These are phyloP conservation scores for Tuber umbilicatum DNA, from an alignment of 495 filamentous ascomycete species.

Conservation along the genomic window DNA sequence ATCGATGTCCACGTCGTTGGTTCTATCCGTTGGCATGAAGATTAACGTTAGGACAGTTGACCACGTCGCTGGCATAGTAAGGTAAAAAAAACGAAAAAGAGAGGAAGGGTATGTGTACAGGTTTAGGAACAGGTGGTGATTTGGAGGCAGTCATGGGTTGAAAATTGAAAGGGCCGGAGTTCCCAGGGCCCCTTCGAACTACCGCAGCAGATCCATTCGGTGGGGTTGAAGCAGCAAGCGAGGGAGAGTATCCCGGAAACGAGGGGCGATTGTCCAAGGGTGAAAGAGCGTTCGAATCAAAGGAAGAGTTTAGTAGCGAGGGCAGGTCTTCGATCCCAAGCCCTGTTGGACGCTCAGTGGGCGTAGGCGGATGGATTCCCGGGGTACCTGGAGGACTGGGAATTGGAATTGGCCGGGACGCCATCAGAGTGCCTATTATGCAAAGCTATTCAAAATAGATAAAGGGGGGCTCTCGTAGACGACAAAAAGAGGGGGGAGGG, in stretches of 20 bases:
- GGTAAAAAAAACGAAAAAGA: neutral
- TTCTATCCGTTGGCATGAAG: slow-evolving; percentile 56
- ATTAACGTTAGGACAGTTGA: slow-evolving; percentile 43
- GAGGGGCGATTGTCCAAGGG: slow-evolving; percentile 19
- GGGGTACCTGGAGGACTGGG: slow-evolving; percentile 25
- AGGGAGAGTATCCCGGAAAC: slow-evolving; percentile 36
- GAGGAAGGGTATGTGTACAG: slow-evolving; percentile 51
- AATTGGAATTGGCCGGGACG: slow-evolving; percentile 9
- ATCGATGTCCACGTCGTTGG: slow-evolving; percentile 90
- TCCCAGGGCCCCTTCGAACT: slow-evolving; percentile 45
- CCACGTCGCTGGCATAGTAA: slow-evolving; percentile 8
- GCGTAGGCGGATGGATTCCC: slow-evolving; percentile 27
- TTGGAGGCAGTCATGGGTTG: slow-evolving; percentile 73
- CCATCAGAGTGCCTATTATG: neutral
- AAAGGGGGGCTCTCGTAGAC: neutral
- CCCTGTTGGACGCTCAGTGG: slow-evolving; percentile 36
- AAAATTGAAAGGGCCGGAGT: slow-evolving; percentile 79
- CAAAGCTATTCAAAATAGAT: neutral
- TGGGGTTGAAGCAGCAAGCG: slow-evolving; percentile 43
- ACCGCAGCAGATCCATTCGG: slow-evolving; percentile 44
- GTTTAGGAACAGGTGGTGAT: slow-evolving; percentile 62
- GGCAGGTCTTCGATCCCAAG: slow-evolving; percentile 23
- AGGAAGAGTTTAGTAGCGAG: slow-evolving; percentile 12
- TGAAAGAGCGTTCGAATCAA: slow-evolving; percentile 24
- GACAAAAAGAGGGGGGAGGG: neutral